These are phyloP conservation scores for Hypoxylon fuscum DNA, from an alignment of 495 filamentous ascomycete genomes.

Conservation along the genomic window DNA sequence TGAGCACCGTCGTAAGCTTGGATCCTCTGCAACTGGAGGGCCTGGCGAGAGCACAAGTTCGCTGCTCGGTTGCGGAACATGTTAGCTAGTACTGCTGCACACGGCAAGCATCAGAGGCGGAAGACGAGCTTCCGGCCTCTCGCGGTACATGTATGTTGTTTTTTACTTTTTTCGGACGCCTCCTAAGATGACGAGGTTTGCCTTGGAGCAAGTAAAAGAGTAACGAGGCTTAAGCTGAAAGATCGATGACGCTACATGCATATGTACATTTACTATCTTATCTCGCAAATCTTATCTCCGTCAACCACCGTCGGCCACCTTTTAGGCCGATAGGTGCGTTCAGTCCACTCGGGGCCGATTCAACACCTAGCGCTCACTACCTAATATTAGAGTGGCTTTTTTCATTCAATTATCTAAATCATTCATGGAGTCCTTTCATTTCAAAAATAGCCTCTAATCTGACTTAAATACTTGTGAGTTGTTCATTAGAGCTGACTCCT, in stretches of 20 bases:
- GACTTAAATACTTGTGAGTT: too few relatives aligned
- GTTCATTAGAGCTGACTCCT: too few relatives aligned
- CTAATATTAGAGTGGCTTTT: too few relatives aligned
- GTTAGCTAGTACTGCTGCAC: slow-evolving; percentile 18
- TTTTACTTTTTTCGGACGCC: not conserved
- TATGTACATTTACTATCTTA: slow-evolving; percentile 32
- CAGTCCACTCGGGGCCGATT: slow-evolving; percentile 23
- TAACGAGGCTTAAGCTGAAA: slow-evolving; percentile 14
- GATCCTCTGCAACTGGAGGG: slow-evolving; percentile 7
- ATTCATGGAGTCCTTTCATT: too few relatives aligned
- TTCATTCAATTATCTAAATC: too few relatives aligned
- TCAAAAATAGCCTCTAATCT: too few relatives aligned
- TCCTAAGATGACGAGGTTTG: not conserved
- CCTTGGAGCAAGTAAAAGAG: not conserved
- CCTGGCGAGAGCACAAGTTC: slow-evolving; percentile 32
- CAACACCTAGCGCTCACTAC: not conserved
- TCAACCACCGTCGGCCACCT: slow-evolving; percentile 13
- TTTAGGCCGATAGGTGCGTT: not conserved
- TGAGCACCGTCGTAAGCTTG: not conserved
- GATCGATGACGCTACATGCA: slow-evolving; percentile 32
- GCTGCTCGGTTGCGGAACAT: slow-evolving; percentile 43
- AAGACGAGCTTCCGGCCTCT: slow-evolving; percentile 36
- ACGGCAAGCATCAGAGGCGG: slow-evolving; percentile 22
- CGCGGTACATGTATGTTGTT: slow-evolving; percentile 17
- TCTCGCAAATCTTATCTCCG: slow-evolving; percentile 37